Percentiles rank a stretch among this genome's conserved stretches.
Conservation (phyloP, 305 asterid genomes). For the Fraxinus greggii region DNA sequence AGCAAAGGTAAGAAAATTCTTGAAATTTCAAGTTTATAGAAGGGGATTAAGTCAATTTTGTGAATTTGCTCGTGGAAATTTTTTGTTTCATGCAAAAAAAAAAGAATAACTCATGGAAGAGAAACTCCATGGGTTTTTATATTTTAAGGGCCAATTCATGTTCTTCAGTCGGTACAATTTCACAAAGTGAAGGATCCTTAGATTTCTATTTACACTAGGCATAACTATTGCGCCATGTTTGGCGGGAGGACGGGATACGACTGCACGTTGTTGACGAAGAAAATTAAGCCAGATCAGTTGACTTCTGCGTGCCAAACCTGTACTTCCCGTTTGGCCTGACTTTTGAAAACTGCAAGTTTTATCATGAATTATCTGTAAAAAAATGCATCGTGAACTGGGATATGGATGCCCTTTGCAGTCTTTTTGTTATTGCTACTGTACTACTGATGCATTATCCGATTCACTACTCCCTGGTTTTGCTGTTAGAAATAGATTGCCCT, state of each 20-base stretch:
- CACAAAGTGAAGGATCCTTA: not conserved
- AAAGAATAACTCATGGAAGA: not conserved
- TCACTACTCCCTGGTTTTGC: not conserved
- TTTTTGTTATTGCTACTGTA: not conserved
- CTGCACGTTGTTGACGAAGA: not conserved
- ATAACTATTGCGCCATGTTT: not conserved
- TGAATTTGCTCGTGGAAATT: not conserved
- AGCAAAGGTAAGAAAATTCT: constrained; percentile 26
- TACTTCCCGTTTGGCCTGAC: not conserved
- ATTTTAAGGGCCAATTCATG: not conserved
- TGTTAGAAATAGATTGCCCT: not conserved
- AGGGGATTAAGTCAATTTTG: not conserved
- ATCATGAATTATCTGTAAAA: not conserved
- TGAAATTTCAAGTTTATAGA: not conserved
- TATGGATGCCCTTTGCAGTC: not conserved
- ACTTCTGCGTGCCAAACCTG: not conserved
- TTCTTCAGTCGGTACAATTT: not conserved
- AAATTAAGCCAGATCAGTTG: not conserved
- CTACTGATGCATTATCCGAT: not conserved
- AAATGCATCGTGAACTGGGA: not conserved
- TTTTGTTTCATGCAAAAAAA: not conserved
- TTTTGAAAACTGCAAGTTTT: not conserved
- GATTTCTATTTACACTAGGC: not conserved
- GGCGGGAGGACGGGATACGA: not conserved
- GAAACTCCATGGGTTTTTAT: not conserved